Evolutionary conservation across 1,284 basidiomycete genomes (phyloP).

Genomic region (Neonothopanus nambi): DNA sequence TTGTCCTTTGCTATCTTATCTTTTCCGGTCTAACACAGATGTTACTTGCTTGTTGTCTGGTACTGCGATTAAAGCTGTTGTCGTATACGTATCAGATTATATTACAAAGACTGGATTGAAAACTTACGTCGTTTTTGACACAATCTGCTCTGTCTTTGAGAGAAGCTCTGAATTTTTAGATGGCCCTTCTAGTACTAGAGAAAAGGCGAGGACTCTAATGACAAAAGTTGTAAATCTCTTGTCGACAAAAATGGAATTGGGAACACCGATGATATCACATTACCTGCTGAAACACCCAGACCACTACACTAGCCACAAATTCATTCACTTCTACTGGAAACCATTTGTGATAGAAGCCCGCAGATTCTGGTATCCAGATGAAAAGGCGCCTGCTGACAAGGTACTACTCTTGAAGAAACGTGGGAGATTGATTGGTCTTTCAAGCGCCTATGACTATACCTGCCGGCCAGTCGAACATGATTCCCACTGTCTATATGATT

Average conservation of each 20-base stretch:
- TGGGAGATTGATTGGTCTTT: constrained; percentile 1
- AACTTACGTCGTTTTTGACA: too few species aligned
- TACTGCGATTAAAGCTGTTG: too few species aligned
- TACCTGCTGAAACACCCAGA: constrained; percentile 31
- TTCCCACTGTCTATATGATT: constrained; percentile 12
- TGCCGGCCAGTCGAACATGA: constrained; percentile 15
- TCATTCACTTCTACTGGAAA: constrained; percentile 30
- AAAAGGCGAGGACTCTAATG: constrained; percentile 27
- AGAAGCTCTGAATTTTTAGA: constrained; percentile 22
- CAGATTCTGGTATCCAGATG: constrained; percentile 9
- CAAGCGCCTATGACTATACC: constrained; percentile 22
- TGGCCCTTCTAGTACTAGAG: constrained; percentile 6
- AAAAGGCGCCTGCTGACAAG: constrained; percentile 5
- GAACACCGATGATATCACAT: too few species aligned
- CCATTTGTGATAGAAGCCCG: constrained; percentile 22
- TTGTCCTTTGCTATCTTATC: constrained; percentile 29
- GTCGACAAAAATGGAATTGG: constrained; percentile 29
- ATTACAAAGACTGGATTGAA: too few species aligned
- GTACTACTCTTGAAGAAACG: constrained; percentile 6
- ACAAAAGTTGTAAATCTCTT: constrained; percentile 31
- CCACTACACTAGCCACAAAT: constrained; percentile 30
- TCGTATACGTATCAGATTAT: too few species aligned
- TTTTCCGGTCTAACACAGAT: neutral
- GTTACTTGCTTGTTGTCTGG: too few species aligned
- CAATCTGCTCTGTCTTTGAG: constrained; percentile 26